Percentiles rank a stretch among this genome's conserved stretches.
phyloP scores from a whole-genome alignment of 169 alveolate genomes.

The Plasmodium coatneyi region DNA sequence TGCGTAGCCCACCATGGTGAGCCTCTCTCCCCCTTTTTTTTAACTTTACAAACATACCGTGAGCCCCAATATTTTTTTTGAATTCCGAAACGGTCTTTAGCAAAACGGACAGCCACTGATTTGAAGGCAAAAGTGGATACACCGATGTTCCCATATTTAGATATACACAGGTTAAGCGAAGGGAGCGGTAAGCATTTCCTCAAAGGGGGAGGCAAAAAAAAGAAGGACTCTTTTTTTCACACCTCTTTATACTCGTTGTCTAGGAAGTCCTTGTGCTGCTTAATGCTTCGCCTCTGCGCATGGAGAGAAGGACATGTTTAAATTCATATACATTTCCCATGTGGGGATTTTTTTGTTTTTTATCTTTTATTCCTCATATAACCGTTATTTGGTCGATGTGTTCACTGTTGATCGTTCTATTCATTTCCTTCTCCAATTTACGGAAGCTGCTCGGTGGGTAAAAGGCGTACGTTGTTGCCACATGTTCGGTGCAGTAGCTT shows the following conservation, averaged over 20 bases:
- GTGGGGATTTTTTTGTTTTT: background rate
- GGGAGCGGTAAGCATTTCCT: background rate
- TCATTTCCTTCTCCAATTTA: constrained; percentile 49
- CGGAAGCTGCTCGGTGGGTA: constrained; percentile 29
- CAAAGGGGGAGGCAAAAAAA: background rate
- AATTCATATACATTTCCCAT: background rate
- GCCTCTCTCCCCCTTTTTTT: background rate
- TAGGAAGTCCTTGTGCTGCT: constrained; percentile 64
- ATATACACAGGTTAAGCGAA: background rate
- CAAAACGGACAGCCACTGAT: constrained; percentile 43
- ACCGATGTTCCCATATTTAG: background rate
- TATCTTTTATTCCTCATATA: background rate
- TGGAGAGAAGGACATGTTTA: background rate
- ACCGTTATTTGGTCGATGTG: constrained; percentile 29
- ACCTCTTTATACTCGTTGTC: constrained; percentile 70
- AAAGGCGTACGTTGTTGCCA: background rate
- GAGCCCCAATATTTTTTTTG: constrained; percentile 50
- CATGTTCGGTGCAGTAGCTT: background rate
- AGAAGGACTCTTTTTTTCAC: background rate
- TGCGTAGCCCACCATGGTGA: background rate
- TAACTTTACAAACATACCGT: constrained; percentile 18
- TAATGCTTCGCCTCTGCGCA: constrained; percentile 56
- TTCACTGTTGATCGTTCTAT: constrained; percentile 40
- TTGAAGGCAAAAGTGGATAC: background rate
- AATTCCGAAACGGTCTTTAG: constrained; percentile 60